Evolutionary conservation across 2,329 filamentous ascomycete species (phyloP).

Genomic region (Colletotrichum sp.): DNA sequence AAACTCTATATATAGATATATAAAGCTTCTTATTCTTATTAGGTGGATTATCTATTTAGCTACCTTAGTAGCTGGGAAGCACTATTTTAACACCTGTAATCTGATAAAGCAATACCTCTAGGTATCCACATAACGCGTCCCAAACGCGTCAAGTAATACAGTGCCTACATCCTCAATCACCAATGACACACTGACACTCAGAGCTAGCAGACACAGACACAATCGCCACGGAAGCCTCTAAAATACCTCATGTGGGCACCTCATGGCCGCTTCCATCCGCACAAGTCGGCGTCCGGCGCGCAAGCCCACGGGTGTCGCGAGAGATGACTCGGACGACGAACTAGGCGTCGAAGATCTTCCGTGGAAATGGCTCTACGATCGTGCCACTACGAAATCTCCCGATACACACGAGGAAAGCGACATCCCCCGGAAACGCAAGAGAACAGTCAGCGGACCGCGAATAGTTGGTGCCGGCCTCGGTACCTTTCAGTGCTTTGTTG

Average conservation of each 20-base stretch:
- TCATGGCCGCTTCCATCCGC: not conserved
- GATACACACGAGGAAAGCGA: not conserved
- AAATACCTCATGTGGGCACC: not conserved
- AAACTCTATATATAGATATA: too few relatives aligned
- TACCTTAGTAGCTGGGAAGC: too few relatives aligned
- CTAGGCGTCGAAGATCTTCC: constrained; percentile 73
- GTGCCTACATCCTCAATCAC: not conserved
- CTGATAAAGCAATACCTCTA: too few relatives aligned
- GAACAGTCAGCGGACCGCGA: not conserved
- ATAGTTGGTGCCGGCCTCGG: constrained; percentile 88
- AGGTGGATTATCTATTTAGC: too few relatives aligned
- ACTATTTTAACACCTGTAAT: too few relatives aligned
- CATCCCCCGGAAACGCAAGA: not conserved
- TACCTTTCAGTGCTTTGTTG: constrained; percentile 77
- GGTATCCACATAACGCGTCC: not conserved
- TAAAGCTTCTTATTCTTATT: too few relatives aligned
- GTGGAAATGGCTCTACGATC: constrained; percentile 81
- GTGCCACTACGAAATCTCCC: constrained; percentile 19
- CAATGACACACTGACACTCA: not conserved
- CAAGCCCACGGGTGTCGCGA: constrained; percentile 58
- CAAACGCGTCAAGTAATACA: not conserved
- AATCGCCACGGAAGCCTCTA: not conserved
- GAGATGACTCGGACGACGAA: constrained; percentile 90
- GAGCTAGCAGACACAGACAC: not conserved
- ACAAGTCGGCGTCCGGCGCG: not conserved